phyloP scores from a whole-genome alignment of 1,284 basidiomycete genomes.

The Leccinum subrobustum region DNA sequence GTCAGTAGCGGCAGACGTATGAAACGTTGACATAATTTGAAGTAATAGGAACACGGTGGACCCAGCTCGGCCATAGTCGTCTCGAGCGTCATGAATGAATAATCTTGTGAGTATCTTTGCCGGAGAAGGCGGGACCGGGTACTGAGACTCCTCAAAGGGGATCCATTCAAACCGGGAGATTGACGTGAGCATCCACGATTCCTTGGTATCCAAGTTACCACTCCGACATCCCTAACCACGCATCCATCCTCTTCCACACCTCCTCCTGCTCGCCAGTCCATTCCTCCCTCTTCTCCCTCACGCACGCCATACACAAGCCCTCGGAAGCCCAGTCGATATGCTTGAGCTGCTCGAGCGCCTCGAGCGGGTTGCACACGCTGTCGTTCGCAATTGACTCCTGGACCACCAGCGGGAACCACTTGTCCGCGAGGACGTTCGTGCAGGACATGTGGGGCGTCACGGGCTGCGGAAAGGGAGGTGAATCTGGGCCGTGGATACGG shows the following conservation, averaged over 20 bases:
- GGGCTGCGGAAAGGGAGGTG: constrained; percentile 29
- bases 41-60: no score
- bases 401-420: constrained; percentile 68
- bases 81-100: no score
- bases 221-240: constrained; percentile 43
- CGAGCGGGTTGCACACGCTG: constrained; percentile 64
- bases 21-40: no score
- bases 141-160: no score
- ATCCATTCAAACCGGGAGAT: no score
- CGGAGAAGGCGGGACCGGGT: no score
- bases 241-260: constrained; percentile 61
- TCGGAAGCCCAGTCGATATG: constrained; percentile 53
- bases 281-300: constrained; percentile 57
- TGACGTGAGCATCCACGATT: no score
- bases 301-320: constrained; percentile 59
- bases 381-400: constrained; percentile 55
- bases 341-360: constrained; percentile 60
- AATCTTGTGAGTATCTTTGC: no score
- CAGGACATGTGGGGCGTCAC: constrained; percentile 68
- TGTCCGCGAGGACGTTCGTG: constrained; percentile 65
- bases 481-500: not conserved
- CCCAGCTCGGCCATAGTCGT: no score
- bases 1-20: no score
- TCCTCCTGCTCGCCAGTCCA: constrained; percentile 60
- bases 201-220: not conserved